Conservation (phyloP, 345 rosid species). For the Euphorbia peplus region DNA sequence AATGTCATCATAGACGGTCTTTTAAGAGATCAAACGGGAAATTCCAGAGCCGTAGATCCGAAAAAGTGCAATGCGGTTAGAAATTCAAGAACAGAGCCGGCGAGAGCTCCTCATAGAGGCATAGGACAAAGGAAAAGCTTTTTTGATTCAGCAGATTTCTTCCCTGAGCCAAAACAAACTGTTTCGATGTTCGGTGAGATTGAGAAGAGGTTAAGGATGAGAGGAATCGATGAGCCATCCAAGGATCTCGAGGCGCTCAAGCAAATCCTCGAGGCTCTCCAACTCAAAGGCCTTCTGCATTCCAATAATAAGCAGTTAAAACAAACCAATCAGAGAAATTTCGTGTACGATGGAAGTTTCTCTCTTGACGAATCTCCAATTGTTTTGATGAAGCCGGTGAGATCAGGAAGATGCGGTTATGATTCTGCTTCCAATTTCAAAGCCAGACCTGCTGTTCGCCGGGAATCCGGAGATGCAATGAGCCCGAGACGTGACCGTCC, state of each 20-base stretch:
- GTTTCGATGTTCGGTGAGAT: constrained; percentile 52
- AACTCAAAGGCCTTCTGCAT: constrained; percentile 91
- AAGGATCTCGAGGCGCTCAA: constrained; percentile 83
- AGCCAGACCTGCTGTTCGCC: constrained; percentile 32
- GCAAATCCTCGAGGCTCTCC: constrained; percentile 82
- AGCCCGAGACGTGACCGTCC: too few relatives aligned
- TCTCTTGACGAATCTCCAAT: constrained; percentile 47
- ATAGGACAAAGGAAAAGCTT: constrained; percentile 47
- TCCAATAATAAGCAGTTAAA: constrained; percentile 34
- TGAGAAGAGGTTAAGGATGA: constrained; percentile 55
- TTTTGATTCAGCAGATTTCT: constrained; percentile 77
- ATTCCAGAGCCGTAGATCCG: constrained; percentile 26
- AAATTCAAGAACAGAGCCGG: constrained; percentile 43
- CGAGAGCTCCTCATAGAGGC: constrained; percentile 38
- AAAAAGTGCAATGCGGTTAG: constrained; percentile 22
- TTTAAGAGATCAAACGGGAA: constrained; percentile 20
- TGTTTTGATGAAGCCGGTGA: constrained; percentile 47
- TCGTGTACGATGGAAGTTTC: constrained; percentile 37
- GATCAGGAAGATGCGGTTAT: constrained; percentile 30
- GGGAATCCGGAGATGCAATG: constrained; percentile 32
- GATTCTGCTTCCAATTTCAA: constrained; percentile 40
- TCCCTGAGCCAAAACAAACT: constrained; percentile 63
- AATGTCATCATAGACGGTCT: constrained; percentile 22
- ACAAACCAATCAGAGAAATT: constrained; percentile 37
- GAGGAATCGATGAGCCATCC: constrained; percentile 71